phyloP scores from a whole-genome alignment of 1,139 yeast genomes.

The Debaryomyces subglobosus region DNA sequence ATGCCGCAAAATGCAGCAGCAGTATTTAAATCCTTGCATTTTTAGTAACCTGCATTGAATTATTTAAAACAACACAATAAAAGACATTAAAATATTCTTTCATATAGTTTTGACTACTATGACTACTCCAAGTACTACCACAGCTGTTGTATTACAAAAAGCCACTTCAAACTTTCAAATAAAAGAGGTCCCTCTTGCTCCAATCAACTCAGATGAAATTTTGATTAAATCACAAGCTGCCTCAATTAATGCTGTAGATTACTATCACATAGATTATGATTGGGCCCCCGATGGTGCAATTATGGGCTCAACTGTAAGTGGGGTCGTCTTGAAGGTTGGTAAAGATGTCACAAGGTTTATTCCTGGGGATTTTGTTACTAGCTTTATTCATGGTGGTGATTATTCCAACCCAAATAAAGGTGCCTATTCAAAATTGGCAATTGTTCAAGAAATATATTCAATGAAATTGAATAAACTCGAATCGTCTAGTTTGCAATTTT shows the following conservation, averaged over 20 bases:
- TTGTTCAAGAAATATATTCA: not conserved
- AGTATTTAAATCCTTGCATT: no score
- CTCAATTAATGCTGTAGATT: conserved; percentile 3
- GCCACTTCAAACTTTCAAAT: not conserved
- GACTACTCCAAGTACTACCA: not conserved
- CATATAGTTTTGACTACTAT: not conserved
- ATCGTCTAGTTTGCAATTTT: not conserved
- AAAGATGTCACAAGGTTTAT: not conserved
- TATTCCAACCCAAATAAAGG: not conserved
- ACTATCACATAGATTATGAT: conserved; percentile 2
- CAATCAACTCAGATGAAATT: conserved; percentile 8
- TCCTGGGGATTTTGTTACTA: not conserved
- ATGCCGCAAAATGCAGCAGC: not conserved
- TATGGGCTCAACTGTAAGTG: not conserved
- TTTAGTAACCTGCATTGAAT: no score
- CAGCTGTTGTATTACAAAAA: not conserved
- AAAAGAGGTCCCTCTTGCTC: conserved; percentile 3
- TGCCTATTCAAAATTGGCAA: not conserved
- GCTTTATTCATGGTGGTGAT: not conserved
- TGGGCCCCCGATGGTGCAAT: not conserved
- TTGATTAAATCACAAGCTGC: conserved; percentile 6
- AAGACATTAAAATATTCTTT: not conserved
- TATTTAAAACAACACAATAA: not conserved
- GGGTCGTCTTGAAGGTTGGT: not conserved
- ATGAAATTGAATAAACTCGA: not conserved